Conservation (phyloP, 331 rosid genomes). For the Dryas integrifolia region DNA sequence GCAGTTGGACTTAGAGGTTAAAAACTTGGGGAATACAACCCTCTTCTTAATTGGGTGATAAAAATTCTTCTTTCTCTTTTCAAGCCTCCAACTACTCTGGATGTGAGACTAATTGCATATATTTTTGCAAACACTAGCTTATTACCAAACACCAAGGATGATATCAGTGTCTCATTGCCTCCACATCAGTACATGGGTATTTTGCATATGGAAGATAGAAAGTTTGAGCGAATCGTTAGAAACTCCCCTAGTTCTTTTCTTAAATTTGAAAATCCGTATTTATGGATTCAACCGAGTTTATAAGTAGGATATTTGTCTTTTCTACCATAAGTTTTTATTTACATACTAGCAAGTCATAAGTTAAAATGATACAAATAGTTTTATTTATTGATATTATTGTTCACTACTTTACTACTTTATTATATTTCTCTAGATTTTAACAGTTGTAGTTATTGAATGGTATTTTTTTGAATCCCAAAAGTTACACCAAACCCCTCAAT, state of each 20-base stretch:
- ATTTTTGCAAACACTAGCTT: too few species aligned
- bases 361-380: too few species aligned
- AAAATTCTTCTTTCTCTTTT: not conserved
- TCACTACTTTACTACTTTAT: too few species aligned
- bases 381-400: too few species aligned
- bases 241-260: too few species aligned
- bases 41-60: not conserved
- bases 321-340: too few species aligned
- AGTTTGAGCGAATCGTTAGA: not conserved
- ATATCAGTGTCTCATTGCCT: too few species aligned
- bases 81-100: not conserved
- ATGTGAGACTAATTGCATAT: conserved; percentile 12
- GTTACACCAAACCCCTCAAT: too few species aligned
- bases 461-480: too few species aligned
- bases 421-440: too few species aligned
- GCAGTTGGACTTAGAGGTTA: not conserved
- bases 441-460: too few species aligned
- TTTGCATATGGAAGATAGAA: not conserved
- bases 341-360: too few species aligned
- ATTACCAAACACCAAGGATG: not conserved
- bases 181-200: not conserved
- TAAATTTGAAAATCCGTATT: not conserved
- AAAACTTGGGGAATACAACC: not conserved
- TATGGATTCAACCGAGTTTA: not conserved
- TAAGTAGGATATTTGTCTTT: not conserved